phyloP scores from a whole-genome alignment of 306 rosid genomes.

The Vachellia collinsii region DNA sequence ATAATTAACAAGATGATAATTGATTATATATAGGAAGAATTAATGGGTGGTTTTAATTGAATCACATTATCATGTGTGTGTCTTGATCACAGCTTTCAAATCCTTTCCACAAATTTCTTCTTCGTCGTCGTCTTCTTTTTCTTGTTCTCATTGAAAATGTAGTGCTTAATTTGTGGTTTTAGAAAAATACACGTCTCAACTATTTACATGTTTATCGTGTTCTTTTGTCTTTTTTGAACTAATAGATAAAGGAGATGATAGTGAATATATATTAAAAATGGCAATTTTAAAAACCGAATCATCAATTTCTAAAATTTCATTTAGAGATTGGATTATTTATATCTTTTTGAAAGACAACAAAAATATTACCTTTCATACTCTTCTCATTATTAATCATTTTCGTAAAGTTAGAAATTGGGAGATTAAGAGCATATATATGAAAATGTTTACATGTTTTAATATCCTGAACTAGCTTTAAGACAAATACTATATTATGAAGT shows the following conservation, averaged over 20 bases:
- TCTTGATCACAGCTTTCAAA: neutral
- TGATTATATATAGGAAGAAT: neutral
- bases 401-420: too few species aligned
- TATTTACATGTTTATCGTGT: neutral
- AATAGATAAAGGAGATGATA: neutral
- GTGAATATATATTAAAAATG: neutral
- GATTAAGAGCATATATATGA: too few species aligned
- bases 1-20: neutral
- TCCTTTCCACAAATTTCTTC: constrained; percentile 48
- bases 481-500: too few species aligned
- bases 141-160: neutral
- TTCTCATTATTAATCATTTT: neutral
- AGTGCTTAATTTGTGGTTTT: neutral
- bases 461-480: too few species aligned
- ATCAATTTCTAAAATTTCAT: neutral
- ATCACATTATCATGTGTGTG: neutral
- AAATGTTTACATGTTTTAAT: too few species aligned
- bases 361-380: neutral
- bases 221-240: neutral
- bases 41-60: neutral
- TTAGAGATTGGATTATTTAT: neutral
- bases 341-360: neutral
- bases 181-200: neutral
- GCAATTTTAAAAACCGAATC: neutral
- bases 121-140: neutral